These are phyloP conservation scores for Tolypocladium guangdongense DNA, from an alignment of 2,329 filamentous ascomycete species.

Conservation along the genomic window DNA sequence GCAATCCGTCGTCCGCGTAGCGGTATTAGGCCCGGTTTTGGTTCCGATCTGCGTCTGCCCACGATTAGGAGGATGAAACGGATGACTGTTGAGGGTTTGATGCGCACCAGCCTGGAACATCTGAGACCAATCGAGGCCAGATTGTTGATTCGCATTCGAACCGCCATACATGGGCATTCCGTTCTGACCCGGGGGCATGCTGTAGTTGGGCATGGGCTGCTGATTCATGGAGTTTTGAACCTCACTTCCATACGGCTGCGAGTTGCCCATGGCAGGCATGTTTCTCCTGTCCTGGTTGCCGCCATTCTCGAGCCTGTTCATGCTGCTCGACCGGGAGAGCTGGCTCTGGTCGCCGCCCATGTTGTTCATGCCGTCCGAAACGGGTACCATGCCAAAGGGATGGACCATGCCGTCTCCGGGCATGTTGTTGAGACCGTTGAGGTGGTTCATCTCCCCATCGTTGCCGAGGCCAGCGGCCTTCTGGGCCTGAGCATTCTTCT, in stretches of 20 bases:
- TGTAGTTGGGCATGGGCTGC: constrained; percentile 54
- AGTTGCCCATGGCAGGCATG: constrained; percentile 42
- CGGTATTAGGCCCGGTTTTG: constrained; percentile 54
- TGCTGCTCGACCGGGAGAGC: constrained; percentile 49
- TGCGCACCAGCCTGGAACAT: constrained; percentile 68
- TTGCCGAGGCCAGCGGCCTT: constrained; percentile 41
- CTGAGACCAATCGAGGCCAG: constrained; percentile 62
- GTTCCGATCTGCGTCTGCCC: constrained; percentile 58
- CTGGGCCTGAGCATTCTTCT: constrained; percentile 57
- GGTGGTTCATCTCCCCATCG: constrained; percentile 46
- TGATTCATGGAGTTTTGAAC: constrained; percentile 52
- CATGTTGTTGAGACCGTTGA: constrained; percentile 50
- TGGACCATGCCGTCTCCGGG: constrained; percentile 46
- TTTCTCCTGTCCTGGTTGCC: constrained; percentile 45
- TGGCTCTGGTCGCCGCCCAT: constrained; percentile 50
- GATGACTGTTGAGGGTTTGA: constrained; percentile 51
- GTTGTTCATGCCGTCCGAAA: constrained; percentile 47
- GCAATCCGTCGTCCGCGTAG: constrained; percentile 37
- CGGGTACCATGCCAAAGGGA: constrained; percentile 45
- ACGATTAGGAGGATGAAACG: constrained; percentile 45
- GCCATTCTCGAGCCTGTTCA: constrained; percentile 45
- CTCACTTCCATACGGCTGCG: constrained; percentile 46
- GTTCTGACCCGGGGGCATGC: constrained; percentile 50
- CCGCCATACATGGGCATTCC: constrained; percentile 53
- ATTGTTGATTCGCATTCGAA: constrained; percentile 50